phyloP scores from a whole-genome alignment of 2,329 filamentous ascomycete genomes.

The Fusarium tuaranense region DNA sequence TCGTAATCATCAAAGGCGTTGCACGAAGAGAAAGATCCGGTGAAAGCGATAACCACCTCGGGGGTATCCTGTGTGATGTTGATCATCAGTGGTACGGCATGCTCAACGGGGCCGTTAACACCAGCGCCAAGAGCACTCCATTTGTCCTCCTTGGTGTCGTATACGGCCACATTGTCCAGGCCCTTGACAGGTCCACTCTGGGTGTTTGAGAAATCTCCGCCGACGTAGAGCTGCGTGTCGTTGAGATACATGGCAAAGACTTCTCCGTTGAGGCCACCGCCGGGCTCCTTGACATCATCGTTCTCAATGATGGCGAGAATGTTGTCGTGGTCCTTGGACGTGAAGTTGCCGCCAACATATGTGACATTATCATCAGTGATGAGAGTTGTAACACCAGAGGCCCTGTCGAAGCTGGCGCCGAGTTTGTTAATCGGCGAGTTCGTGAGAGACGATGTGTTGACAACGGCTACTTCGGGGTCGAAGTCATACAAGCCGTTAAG shows the following conservation, averaged over 20 bases:
- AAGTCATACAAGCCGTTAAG: conserved; percentile 94
- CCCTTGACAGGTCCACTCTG: conserved; percentile 69
- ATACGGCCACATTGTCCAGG: conserved; percentile 81
- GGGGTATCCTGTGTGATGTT: conserved; percentile 78
- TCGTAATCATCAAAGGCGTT: conserved; percentile 73
- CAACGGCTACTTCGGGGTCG: conserved; percentile 67
- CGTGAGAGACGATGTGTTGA: conserved; percentile 72
- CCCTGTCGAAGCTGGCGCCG: conserved; percentile 74
- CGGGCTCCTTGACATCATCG: conserved; percentile 71
- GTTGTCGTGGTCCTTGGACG: conserved; percentile 74
- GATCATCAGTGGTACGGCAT: conserved; percentile 80
- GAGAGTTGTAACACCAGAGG: conserved; percentile 79
- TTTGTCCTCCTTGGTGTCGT: conserved; percentile 73
- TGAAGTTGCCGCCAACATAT: conserved; percentile 89
- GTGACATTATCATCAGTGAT: conserved; percentile 71
- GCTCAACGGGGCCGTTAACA: conserved; percentile 81
- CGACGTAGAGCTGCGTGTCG: conserved; percentile 78
- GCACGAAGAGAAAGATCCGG: conserved; percentile 81
- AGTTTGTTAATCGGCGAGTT: conserved; percentile 82
- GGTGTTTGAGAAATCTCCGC: conserved; percentile 86
- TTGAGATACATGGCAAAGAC: conserved; percentile 80
- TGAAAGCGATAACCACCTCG: conserved; percentile 82
- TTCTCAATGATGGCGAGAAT: conserved; percentile 78
- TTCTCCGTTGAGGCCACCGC: conserved; percentile 82
- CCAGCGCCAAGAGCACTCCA: conserved; percentile 89